Conservation (phyloP, 78 protist species). For the Mantamonas sphyraenae region DNA sequence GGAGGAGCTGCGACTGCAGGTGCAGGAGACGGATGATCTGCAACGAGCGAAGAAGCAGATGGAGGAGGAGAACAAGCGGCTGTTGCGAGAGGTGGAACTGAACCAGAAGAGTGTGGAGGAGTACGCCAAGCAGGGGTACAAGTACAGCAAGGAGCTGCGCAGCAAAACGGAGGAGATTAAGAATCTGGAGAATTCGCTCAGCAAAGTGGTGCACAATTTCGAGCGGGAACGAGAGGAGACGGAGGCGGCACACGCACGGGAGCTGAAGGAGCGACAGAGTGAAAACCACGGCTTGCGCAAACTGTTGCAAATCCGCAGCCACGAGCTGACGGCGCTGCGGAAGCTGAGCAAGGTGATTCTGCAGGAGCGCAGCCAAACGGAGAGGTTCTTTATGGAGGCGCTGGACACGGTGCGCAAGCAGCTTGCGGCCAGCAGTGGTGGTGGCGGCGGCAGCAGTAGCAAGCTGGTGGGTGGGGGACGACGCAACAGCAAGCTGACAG, state of each 20-base stretch:
- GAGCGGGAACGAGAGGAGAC: neutral
- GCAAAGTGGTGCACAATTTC: constrained; percentile 4
- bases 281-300: neutral
- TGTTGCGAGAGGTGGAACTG: neutral
- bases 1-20: constrained; percentile 17
- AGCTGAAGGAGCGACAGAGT: neutral
- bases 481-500: no score
- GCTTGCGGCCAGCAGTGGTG: no score
- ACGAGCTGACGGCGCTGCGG: neutral
- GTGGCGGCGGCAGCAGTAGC: no score
- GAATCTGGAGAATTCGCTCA: constrained; percentile 19
- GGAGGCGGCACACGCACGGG: neutral
- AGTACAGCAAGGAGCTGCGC: neutral
- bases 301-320: no score
- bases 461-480: no score
- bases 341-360: neutral
- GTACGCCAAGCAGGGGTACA: constrained; percentile 13
- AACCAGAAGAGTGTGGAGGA: neutral
- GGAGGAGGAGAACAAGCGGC: constrained; percentile 9
- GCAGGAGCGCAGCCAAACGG: neutral
- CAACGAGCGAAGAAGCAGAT: constrained; percentile 6
- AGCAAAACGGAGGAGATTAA: constrained; percentile 3
- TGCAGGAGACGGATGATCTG: constrained; percentile 10
- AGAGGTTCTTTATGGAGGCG: constrained; percentile 7
- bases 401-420: neutral